These are phyloP conservation scores for Thalassiosira delicatula DNA, from an alignment of 352 stramenopile genomes.

Conservation along the genomic window DNA sequence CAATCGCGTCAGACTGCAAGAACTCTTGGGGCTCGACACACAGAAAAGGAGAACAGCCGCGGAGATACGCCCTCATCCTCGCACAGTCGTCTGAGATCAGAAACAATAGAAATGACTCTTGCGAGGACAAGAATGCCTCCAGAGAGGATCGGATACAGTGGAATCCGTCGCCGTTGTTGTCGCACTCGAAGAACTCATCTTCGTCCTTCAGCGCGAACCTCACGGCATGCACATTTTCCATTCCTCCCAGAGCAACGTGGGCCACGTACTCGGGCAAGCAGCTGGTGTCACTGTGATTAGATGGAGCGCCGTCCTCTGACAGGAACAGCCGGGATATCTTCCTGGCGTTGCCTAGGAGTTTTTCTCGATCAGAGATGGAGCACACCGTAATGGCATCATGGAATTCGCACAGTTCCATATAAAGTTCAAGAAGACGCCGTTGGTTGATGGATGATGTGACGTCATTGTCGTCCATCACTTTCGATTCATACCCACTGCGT, in stretches of 20 bases:
- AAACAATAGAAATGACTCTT: conserved; percentile 76
- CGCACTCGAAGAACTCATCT: conserved; percentile 54
- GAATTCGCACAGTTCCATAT: conserved; percentile 55
- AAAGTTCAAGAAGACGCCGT: conserved; percentile 43
- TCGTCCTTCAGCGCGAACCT: conserved; percentile 47
- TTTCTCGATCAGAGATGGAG: conserved; percentile 44
- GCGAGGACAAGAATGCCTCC: conserved; percentile 49
- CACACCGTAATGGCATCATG: conserved; percentile 41
- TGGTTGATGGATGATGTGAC: conserved; percentile 44
- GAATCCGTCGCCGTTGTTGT: conserved; percentile 48
- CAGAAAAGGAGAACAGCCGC: conserved; percentile 67
- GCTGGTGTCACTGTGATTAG: conserved; percentile 4
- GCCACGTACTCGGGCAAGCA: conserved; percentile 46
- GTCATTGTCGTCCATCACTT: conserved; percentile 27
- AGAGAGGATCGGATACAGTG: conserved; percentile 35
- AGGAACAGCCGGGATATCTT: conserved; percentile 44
- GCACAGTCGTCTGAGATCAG: conserved; percentile 76
- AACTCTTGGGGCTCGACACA: conserved; percentile 59
- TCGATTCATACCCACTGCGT: conserved; percentile 11
- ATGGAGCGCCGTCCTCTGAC: conserved; percentile 19
- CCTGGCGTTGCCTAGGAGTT: conserved; percentile 43
- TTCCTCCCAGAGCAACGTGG: conserved; percentile 45
- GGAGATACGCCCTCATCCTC: conserved; percentile 81
- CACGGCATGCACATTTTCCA: conserved; percentile 48
- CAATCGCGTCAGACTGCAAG: conserved; percentile 28